Percentiles rank a stretch among this genome's conserved stretches.
These are phyloP conservation scores for Colletotrichum sp. DNA, from an alignment of 2,329 filamentous ascomycete species.

Conservation along the genomic window DNA sequence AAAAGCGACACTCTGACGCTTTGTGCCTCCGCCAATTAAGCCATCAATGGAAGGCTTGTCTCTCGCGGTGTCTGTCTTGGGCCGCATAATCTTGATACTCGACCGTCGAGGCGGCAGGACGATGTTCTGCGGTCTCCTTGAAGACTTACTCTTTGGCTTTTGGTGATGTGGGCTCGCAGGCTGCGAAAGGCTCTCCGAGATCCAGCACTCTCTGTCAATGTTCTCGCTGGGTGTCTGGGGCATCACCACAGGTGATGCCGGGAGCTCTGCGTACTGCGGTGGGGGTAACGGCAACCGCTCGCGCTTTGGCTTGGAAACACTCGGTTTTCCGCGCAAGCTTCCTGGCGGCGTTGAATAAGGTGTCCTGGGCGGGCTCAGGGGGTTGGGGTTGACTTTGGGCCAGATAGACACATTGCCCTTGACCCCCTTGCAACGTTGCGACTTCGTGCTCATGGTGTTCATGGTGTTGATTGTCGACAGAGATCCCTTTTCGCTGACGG, in stretches of 20 bases:
- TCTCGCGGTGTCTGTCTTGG: background rate
- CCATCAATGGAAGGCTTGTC: constrained; percentile 1
- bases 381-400: constrained; percentile 14
- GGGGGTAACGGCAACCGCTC: background rate
- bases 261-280: constrained; percentile 15
- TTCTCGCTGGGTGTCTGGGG: background rate
- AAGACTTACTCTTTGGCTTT: background rate
- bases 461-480: constrained; percentile 16
- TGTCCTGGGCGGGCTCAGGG: constrained; percentile 18
- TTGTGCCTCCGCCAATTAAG: constrained; percentile 11
- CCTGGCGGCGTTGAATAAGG: constrained; percentile 17
- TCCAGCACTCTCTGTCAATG: background rate
- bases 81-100: background rate
- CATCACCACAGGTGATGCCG: background rate
- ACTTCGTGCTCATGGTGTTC: background rate
- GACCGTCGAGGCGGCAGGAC: background rate
- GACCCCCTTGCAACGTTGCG: background rate
- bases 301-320: background rate
- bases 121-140: constrained; percentile 10
- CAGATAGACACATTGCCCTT: constrained; percentile 18
- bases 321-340: constrained; percentile 1
- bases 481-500: constrained; percentile 41
- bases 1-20: background rate
- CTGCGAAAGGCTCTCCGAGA: background rate
- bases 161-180: background rate